phyloP scores from a whole-genome alignment of 2,329 filamentous ascomycete genomes.

The Neurospora sp. region DNA sequence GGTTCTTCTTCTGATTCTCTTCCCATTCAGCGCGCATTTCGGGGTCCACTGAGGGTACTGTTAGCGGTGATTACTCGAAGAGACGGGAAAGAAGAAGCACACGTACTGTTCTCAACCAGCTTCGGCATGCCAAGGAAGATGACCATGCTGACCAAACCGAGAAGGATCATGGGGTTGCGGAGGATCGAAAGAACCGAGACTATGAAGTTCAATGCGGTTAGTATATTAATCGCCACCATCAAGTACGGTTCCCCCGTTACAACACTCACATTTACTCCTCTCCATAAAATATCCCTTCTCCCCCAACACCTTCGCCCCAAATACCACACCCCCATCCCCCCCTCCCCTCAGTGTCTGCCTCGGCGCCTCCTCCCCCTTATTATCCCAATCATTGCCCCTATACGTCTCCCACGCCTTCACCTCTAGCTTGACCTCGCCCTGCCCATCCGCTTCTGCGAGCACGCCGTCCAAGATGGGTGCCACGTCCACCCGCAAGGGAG shows the following conservation, averaged over 20 bases:
- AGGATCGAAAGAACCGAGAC: constrained; percentile 74
- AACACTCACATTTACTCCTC: constrained; percentile 58
- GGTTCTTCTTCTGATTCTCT: constrained; percentile 70
- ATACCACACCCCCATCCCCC: constrained; percentile 32
- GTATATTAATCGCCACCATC: not conserved
- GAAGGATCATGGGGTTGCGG: constrained; percentile 94
- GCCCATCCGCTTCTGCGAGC: constrained; percentile 11
- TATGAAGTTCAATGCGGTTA: constrained; percentile 22
- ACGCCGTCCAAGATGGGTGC: constrained; percentile 21
- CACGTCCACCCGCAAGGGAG: constrained; percentile 73
- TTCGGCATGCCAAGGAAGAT: constrained; percentile 92
- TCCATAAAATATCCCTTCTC: constrained; percentile 69
- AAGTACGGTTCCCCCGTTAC: not conserved
- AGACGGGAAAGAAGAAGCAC: not conserved
- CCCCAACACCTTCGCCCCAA: constrained; percentile 54
- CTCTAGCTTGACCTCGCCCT: constrained; percentile 25
- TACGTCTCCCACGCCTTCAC: constrained; percentile 75
- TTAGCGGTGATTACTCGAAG: not conserved
- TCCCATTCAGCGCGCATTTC: constrained; percentile 91
- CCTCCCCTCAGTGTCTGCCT: constrained; percentile 28
- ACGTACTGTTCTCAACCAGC: constrained; percentile 85
- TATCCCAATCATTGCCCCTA: constrained; percentile 81
- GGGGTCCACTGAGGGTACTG: constrained; percentile 67
- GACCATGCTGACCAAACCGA: constrained; percentile 72
- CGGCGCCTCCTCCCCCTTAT: constrained; percentile 58